These are phyloP conservation scores for Kluyveromyces sp. DNA, from an alignment of 1,139 yeast species.

Conservation along the genomic window DNA sequence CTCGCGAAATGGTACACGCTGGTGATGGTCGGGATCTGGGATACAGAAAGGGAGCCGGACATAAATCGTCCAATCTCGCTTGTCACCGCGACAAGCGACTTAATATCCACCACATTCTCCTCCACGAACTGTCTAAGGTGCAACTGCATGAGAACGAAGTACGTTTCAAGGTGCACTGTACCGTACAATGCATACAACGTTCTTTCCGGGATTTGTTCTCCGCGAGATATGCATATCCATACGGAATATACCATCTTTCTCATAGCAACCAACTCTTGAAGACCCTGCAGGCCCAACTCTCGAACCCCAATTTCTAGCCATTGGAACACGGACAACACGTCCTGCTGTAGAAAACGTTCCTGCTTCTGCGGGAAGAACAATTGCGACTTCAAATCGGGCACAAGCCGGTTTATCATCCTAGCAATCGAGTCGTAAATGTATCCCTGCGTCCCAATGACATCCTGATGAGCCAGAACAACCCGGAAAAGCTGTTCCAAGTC, in stretches of 20 bases:
- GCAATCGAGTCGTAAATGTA: slow-evolving; percentile 1
- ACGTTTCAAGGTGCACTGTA: background rate
- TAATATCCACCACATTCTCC: background rate
- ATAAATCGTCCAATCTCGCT: background rate
- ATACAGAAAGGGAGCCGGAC: slow-evolving; percentile 1
- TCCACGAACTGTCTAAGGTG: background rate
- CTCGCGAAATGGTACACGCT: slow-evolving; percentile 3
- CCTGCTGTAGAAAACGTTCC: too few species aligned
- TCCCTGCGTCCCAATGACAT: background rate
- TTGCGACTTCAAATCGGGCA: slow-evolving; percentile 3
- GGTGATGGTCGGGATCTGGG: slow-evolving; percentile 3
- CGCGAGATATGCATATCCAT: background rate
- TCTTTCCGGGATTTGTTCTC: background rate
- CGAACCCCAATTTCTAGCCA: background rate
- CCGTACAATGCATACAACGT: background rate
- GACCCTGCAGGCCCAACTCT: background rate
- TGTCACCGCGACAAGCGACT: background rate
- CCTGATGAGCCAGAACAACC: background rate
- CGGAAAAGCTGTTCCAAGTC: background rate
- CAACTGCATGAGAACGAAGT: slow-evolving; percentile 1
- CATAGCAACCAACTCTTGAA: background rate
- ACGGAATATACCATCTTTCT: slow-evolving; percentile 1
- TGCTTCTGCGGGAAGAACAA: background rate
- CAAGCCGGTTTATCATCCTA: background rate
- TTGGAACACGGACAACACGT: too few species aligned